Evolutionary conservation across 208 protist genomes (phyloP).

Genomic region (Tritrichomonas musculus): DNA sequence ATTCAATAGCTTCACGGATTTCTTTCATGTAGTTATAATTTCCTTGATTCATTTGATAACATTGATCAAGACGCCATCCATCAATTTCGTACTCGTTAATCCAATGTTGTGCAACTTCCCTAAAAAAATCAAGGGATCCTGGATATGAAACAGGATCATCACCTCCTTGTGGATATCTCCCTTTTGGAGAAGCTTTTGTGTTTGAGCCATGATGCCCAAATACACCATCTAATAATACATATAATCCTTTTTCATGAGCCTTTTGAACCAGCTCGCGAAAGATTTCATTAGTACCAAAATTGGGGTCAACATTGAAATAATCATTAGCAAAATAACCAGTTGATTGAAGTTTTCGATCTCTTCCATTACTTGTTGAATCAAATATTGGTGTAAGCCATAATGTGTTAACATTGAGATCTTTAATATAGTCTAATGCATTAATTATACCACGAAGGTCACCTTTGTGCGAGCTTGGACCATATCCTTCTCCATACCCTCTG

Average conservation of each 20-base stretch:
- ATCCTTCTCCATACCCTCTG: background rate
- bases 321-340: background rate
- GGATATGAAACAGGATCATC: constrained; percentile 10
- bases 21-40: background rate
- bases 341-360: background rate
- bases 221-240: constrained; percentile 9
- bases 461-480: background rate
- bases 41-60: constrained; percentile 27
- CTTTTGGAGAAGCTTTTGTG: background rate
- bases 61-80: background rate
- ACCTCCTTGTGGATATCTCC: background rate
- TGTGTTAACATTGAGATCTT: background rate
- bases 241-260: background rate
- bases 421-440: background rate
- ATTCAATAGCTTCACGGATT: background rate
- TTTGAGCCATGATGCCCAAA: background rate
- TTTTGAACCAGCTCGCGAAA: background rate
- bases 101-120: constrained; percentile 26
- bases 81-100: background rate
- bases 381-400: constrained; percentile 30
- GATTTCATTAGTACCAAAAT: background rate
- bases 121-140: background rate
- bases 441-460: background rate
- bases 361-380: background rate
- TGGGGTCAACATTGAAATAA: background rate